Evolutionary conservation across 225 moss, liverwort and hornwort species (phyloP), one percentile per base, ranked within the genome.

Genomic region (Ulota crispa): DNA sequence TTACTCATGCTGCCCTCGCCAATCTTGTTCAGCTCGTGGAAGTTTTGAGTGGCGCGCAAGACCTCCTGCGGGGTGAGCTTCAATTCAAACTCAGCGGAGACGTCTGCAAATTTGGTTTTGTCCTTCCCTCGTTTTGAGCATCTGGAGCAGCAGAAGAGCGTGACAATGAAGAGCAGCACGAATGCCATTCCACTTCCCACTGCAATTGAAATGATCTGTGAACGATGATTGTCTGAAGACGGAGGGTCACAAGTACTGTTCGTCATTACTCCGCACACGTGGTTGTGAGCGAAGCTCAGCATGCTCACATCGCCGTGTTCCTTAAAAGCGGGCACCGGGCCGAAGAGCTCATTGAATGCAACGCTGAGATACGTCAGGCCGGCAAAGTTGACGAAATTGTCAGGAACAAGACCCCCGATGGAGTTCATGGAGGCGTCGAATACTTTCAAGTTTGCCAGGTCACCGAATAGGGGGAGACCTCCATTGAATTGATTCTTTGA

Each of bases 1-100:
- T 64, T 86, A 67, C 91, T 85, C 78, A 78, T 76, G 78, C 78
- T 82, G 36, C 88, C 88, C 32, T 78, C 68, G 6, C 85, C 88
- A 54, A 90, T 76, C 65, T 68, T 73, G 64, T 9, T 67, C 12
- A 56, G 61, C 20, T 86, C 80, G 77, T 47, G 41, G 72, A 92
- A 90, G 53, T 75, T 67, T 45, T 67, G 45, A 41, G 90, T 88
- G 31, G 86, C 90, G 50, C 23, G 30, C 37, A 43, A 16, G 42
- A 92, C 59, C 64, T 83, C 83, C 79, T 85, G 54, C 6, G 86
- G 84, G 2, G 61, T 34, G n/a, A 92, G 66, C 71, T 82, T 76
- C 75, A 63, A 12, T 7, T 76, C 72, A 3, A 85, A 55, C 79
- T 91, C 91, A 0, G 45, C 50, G 9, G 87, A 87, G n/a, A 84